phyloP scores from a whole-genome alignment of 1,284 basidiomycete species.

The Abortiporus biennis region DNA sequence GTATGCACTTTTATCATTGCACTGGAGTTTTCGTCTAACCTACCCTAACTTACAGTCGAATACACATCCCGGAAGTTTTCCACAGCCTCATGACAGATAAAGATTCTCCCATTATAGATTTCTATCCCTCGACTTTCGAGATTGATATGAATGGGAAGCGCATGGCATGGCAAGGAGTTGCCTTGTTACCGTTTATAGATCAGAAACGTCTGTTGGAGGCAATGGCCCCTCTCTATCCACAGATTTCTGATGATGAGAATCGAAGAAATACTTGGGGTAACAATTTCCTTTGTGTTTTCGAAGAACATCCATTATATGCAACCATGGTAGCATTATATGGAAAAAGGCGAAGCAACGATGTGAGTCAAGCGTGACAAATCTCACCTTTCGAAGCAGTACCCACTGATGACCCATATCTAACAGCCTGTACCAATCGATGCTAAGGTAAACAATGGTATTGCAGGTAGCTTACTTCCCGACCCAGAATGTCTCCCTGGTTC shows the following conservation, averaged over 20 bases:
- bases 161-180: conserved; percentile 99
- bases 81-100: conserved; percentile 86
- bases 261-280: conserved; percentile 84
- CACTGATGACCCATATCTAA: background rate
- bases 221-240: conserved; percentile 70
- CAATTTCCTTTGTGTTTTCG: conserved; percentile 81
- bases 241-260: conserved; percentile 79
- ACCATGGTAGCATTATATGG: conserved; percentile 86
- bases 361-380: conserved; percentile 39
- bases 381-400: background rate
- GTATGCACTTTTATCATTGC: conserved; percentile 31
- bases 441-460: conserved; percentile 71
- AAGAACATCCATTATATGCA: conserved; percentile 82
- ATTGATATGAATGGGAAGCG: conserved; percentile 99
- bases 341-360: conserved; percentile 78
- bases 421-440: conserved; percentile 69
- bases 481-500: conserved; percentile 89
- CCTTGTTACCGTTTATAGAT: conserved; percentile 95
- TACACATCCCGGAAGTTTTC: conserved; percentile 84
- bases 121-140: conserved; percentile 90
- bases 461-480: conserved; percentile 78
- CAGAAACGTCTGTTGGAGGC: conserved; percentile 78
- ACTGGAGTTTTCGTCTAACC: background rate
- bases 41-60: conserved; percentile 47
- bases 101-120: conserved; percentile 92